Evolutionary conservation across 2,329 filamentous ascomycete species (phyloP).

Genomic region (Calycina marina): DNA sequence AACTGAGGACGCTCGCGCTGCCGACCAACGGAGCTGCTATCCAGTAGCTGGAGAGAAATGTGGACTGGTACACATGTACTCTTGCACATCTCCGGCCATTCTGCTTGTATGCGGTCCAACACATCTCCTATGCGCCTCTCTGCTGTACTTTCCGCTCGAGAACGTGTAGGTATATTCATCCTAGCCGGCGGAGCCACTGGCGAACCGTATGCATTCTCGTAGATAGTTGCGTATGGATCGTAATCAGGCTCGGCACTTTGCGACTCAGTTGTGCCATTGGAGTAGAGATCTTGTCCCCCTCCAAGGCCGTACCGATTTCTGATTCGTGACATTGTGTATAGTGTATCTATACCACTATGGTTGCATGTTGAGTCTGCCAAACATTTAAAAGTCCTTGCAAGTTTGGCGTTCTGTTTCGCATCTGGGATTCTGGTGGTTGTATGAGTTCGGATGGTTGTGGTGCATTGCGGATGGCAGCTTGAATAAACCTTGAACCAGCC

Average conservation of each 20-base stretch:
- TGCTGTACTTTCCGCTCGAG: constrained; percentile 17
- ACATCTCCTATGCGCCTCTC: constrained; percentile 29
- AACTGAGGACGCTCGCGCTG: constrained; percentile 82
- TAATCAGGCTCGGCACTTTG: constrained; percentile 17
- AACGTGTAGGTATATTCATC: constrained; percentile 11
- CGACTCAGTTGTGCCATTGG: constrained; percentile 15
- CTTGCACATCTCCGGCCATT: constrained; percentile 86
- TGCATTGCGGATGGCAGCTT: too few species aligned
- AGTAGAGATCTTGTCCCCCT: constrained; percentile 14
- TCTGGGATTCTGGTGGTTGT: too few species aligned
- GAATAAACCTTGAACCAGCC: too few species aligned
- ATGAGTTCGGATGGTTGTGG: too few species aligned
- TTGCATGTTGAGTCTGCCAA: too few species aligned
- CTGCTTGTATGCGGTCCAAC: constrained; percentile 67
- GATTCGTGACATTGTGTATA: constrained; percentile 15
- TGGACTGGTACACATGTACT: constrained; percentile 86
- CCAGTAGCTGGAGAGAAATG: constrained; percentile 85
- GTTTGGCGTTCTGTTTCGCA: too few species aligned
- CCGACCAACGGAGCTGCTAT: constrained; percentile 82
- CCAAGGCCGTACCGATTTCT: constrained; percentile 18
- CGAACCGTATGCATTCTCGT: constrained; percentile 17
- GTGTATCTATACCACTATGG: constrained; percentile 12
- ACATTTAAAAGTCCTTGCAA: too few species aligned
- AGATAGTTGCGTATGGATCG: constrained; percentile 19
- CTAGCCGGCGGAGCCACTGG: constrained; percentile 12